phyloP scores from a whole-genome alignment of 2,329 filamentous ascomycete genomes.

The Colletotrichum tabaci region DNA sequence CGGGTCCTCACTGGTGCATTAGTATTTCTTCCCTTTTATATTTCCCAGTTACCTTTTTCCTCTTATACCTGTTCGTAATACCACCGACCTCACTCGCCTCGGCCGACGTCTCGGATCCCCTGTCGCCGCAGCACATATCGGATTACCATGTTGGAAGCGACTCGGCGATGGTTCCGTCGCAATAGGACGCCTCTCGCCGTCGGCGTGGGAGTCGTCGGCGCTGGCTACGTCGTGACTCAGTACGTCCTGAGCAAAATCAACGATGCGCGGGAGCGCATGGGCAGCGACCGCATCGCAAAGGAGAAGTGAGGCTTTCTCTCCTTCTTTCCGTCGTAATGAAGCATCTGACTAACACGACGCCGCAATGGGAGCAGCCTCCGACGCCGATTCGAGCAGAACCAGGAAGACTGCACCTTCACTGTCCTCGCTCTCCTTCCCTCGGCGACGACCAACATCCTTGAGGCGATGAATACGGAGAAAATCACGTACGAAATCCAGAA shows the following conservation, averaged over 20 bases:
- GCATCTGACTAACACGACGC: constrained; percentile 12
- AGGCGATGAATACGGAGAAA: constrained; percentile 90
- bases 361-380: constrained; percentile 76
- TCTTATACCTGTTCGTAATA: neutral
- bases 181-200: constrained; percentile 93
- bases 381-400: constrained; percentile 97
- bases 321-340: too few relatives aligned
- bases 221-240: constrained; percentile 91
- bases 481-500: constrained; percentile 95
- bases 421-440: constrained; percentile 96
- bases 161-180: constrained; percentile 91
- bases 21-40: neutral
- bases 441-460: constrained; percentile 89
- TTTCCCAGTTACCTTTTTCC: neutral
- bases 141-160: constrained; percentile 74
- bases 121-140: constrained; percentile 34
- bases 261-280: constrained; percentile 96
- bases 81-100: neutral
- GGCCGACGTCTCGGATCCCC: neutral
- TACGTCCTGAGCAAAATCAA: constrained; percentile 94
- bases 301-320: constrained; percentile 83
- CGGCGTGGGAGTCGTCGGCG: constrained; percentile 88
- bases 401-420: constrained; percentile 98
- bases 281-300: constrained; percentile 93
- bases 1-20: neutral